Conservation (phyloP, 163 green algal genomes). For the Chlorella variabilis region DNA sequence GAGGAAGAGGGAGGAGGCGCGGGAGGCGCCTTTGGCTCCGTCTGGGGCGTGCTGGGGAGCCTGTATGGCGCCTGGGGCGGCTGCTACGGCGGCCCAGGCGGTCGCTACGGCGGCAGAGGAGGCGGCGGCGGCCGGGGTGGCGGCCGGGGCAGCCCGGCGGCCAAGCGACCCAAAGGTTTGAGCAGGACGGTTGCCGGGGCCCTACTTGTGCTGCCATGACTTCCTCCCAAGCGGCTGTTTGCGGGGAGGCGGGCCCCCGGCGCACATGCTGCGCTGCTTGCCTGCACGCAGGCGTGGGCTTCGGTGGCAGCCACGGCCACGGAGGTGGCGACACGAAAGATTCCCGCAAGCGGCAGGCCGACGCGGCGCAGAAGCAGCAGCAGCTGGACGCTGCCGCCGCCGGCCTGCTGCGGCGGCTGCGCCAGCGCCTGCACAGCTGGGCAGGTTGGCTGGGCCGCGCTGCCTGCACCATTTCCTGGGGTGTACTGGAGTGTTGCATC, state of each 20-base stretch:
- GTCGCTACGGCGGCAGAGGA: neutral
- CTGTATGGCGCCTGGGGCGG: too few species aligned
- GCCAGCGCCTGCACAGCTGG: neutral
- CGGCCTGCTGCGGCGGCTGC: neutral
- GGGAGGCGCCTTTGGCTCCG: too few species aligned
- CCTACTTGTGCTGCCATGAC: too few species aligned
- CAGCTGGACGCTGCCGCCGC: neutral
- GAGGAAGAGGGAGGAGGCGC: neutral
- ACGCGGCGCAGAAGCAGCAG: slow-evolving; percentile 5
- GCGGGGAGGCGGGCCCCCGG: too few species aligned
- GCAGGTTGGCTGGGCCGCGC: neutral
- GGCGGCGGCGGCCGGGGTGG: neutral
- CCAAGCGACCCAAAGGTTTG: neutral
- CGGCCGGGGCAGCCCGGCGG: neutral
- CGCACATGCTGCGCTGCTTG: too few species aligned
- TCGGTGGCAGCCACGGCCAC: neutral
- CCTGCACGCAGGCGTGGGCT: neutral
- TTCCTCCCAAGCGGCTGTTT: too few species aligned
- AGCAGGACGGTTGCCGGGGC: neutral
- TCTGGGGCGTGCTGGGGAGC: too few species aligned
- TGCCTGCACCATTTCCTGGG: too few species aligned
- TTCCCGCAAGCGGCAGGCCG: neutral
- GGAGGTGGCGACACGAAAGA: neutral
- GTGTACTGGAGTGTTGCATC: too few species aligned
- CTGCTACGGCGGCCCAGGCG: neutral